A percentile compares a stretch with the other conserved stretches of the same genome.
phyloP scores from a whole-genome alignment of 768 basidiomycete species.

The Melanogaster broomeanus region DNA sequence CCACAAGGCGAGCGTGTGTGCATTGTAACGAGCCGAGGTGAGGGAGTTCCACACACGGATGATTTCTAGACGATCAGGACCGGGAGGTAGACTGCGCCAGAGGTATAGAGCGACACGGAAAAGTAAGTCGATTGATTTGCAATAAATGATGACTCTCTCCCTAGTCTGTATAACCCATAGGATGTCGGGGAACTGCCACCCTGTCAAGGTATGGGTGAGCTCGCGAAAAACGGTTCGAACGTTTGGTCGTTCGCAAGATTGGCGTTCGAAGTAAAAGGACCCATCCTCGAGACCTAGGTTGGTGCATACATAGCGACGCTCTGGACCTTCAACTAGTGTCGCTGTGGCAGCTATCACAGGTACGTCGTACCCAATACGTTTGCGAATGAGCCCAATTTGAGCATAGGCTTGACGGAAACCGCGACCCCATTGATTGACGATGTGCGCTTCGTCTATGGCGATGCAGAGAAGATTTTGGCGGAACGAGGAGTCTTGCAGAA shows the following conservation, averaged over 20 bases:
- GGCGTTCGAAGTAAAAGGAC: neutral
- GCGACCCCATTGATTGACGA: slow-evolving; percentile 24
- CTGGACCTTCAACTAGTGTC: slow-evolving; percentile 17
- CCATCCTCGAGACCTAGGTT: neutral
- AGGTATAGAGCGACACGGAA: neutral
- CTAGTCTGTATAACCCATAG: neutral
- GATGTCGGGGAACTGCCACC: neutral
- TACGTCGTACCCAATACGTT: slow-evolving; percentile 3
- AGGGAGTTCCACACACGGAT: neutral
- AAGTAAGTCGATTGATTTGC: neutral
- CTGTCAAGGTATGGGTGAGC: neutral
- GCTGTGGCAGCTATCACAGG: slow-evolving; percentile 21
- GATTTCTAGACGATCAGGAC: neutral
- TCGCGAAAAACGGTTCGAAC: neutral
- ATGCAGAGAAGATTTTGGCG: slow-evolving; percentile 19
- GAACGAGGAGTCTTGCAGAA: slow-evolving; percentile 19
- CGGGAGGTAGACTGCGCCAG: neutral
- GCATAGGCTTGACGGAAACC: slow-evolving; percentile 25
- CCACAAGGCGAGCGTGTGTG: neutral
- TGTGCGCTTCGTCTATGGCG: slow-evolving; percentile 33
- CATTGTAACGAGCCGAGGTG: neutral
- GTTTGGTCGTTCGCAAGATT: neutral
- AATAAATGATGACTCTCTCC: neutral
- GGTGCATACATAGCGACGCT: neutral
- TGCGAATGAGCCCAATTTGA: slow-evolving; percentile 23